Base-by-base conservation (phyloP, 2,329 filamentous ascomycete genomes). In the Cercospora janseana region DNA sequence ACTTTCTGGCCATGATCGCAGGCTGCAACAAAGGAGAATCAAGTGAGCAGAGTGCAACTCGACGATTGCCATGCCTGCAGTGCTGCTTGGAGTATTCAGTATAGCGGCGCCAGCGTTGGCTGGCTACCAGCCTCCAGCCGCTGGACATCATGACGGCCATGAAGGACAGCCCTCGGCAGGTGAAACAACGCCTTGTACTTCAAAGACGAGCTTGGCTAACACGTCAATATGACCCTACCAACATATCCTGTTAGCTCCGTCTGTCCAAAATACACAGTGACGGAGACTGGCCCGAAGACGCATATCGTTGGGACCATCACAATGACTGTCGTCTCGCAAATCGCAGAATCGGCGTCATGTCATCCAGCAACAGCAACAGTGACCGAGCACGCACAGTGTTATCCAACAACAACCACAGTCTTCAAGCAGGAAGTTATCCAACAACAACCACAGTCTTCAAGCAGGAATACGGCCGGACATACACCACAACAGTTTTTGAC, bases 21-120 rank as follows among this genome's bases (percentile, higher is more conserved):
- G n/a, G n/a, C n/a, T n/a, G n/a, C n/a, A n/a, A n/a, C n/a, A n/a
- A n/a, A n/a, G n/a, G n/a, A n/a, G n/a, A n/a, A n/a, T n/a, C n/a
- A n/a, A n/a, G n/a, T n/a, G n/a, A n/a, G n/a, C n/a, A n/a, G n/a
- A n/a, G n/a, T n/a, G n/a, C n/a, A n/a, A n/a, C n/a, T n/a, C n/a
- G n/a, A n/a, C n/a, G n/a, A n/a, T n/a, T n/a, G n/a, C n/a, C n/a
- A 38, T 38, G 34, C 24, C 21, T 38, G 24, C 34, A 7, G 34
- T 7, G 34, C 24, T 38, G 4, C 8, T 21, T 2, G 34, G 34
- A 1, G 3, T 38, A 21, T 4, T 13, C 18, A 21, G 34, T 18
- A 21, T 21, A 21, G 18, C 20, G n/a, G 20, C 4, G 8, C 15
- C 24, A 7, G 34, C 13, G 15, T 38, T 21, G 24, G 34, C 34